phyloP scores from a whole-genome alignment of 352 stramenopile species.

The Phytophthora pisi region DNA sequence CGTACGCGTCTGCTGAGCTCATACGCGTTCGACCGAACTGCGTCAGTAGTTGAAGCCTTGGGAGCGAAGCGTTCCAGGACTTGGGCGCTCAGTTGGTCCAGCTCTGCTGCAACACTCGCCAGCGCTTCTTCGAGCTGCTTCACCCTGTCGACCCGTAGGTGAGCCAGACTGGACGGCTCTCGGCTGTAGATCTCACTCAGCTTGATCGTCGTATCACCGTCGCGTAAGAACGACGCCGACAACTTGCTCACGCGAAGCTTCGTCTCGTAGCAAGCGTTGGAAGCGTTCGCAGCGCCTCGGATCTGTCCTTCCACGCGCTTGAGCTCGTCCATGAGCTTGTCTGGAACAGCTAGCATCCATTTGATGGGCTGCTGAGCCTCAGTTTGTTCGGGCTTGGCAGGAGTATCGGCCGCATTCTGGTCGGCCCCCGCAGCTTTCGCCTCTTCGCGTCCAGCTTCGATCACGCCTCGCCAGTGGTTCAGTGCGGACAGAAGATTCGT shows the following conservation, averaged over 20 bases:
- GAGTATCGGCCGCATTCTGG: constrained; percentile 6
- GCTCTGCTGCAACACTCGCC: constrained; percentile 16
- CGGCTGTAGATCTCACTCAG: constrained; percentile 27
- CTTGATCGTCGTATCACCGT: constrained; percentile 15
- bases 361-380: constrained; percentile 26
- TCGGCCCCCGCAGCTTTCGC: constrained; percentile 50
- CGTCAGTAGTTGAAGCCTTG: constrained; percentile 3
- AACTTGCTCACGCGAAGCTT: constrained; percentile 42
- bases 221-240: constrained; percentile 32
- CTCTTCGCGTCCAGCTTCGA: constrained; percentile 51
- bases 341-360: constrained; percentile 51
- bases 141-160: constrained; percentile 28
- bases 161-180: constrained; percentile 16
- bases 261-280: constrained; percentile 31
- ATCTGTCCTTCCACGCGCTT: constrained; percentile 43
- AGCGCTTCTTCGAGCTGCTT: constrained; percentile 33
- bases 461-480: constrained; percentile 44
- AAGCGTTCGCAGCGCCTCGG: constrained; percentile 14
- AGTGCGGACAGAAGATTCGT: constrained; percentile 44
- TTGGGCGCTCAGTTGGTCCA: constrained; percentile 21
- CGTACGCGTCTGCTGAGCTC: constrained; percentile 29
- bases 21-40: not conserved
- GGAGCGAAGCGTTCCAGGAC: constrained; percentile 15
- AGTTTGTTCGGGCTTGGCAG: not conserved
- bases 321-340: constrained; percentile 43